Percentiles rank a stretch among this genome's conserved stretches.
phyloP scores from a whole-genome alignment of 192 early-diverging fungal species.

The Diversispora eburnea region DNA sequence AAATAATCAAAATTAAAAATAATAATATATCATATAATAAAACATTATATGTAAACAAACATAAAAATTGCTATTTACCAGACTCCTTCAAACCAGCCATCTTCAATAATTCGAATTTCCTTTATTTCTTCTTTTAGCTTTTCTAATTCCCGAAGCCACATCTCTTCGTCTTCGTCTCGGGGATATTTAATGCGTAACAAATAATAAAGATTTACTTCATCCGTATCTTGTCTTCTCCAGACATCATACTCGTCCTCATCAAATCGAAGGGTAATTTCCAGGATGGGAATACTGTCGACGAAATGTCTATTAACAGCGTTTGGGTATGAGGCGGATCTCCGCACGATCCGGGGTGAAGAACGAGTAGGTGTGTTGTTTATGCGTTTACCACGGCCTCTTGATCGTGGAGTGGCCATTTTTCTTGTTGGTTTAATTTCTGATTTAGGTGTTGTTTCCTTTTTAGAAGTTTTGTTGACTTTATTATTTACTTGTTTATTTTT shows the following conservation, averaged over 20 bases:
- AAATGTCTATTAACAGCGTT: conserved; percentile 27
- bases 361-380: conserved; percentile 19
- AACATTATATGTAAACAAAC: background rate
- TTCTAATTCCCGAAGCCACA: conserved; percentile 25
- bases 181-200: conserved; percentile 31
- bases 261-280: conserved; percentile 29
- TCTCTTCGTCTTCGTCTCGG: conserved; percentile 21
- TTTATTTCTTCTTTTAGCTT: conserved; percentile 23
- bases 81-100: conserved; percentile 32
- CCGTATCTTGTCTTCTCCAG: conserved; percentile 28
- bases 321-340: conserved; percentile 21
- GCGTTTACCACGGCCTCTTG: conserved; percentile 18
- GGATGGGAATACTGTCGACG: conserved; percentile 20
- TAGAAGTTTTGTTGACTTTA: background rate
- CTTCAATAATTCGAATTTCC: conserved; percentile 18
- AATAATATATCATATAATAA: background rate
- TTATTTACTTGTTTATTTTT: background rate
- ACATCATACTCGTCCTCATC: conserved; percentile 30
- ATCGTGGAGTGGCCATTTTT: conserved; percentile 2
- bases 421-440: background rate
- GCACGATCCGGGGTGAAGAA: conserved; percentile 22
- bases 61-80: conserved; percentile 14
- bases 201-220: conserved; percentile 31
- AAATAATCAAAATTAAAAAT: background rate
- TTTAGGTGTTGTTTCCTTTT: background rate